Conservation (phyloP, 495 filamentous ascomycete species). For the Daldinia childiae region DNA sequence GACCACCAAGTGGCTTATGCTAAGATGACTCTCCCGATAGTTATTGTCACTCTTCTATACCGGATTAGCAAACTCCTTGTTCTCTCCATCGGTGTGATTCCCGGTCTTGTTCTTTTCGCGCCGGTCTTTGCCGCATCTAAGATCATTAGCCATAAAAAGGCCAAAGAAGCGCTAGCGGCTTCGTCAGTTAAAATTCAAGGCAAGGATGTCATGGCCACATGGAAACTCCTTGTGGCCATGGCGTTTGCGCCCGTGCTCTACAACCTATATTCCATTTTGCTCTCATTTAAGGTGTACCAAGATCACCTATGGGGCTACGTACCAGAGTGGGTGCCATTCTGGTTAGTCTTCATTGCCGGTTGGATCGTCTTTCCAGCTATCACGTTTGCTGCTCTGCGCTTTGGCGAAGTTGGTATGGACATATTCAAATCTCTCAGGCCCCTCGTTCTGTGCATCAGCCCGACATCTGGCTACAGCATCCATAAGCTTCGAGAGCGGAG, state of each 20-base stretch:
- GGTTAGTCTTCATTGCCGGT: constrained; percentile 73
- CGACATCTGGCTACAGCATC: constrained; percentile 83
- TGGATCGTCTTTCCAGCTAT: constrained; percentile 86
- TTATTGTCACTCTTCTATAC: constrained; percentile 81
- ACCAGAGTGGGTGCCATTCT: constrained; percentile 82
- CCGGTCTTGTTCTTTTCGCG: constrained; percentile 85
- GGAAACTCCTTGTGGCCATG: constrained; percentile 94
- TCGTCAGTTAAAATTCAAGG: constrained; percentile 95
- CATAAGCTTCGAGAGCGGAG: constrained; percentile 79
- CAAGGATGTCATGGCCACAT: constrained; percentile 95
- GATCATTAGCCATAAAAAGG: constrained; percentile 89
- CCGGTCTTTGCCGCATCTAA: constrained; percentile 93
- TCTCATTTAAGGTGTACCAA: constrained; percentile 80
- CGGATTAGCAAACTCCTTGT: constrained; percentile 77
- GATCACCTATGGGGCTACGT: constrained; percentile 83
- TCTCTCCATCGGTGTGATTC: constrained; percentile 82
- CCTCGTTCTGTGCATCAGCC: constrained; percentile 86
- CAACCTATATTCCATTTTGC: constrained; percentile 75
- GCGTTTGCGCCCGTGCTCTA: constrained; percentile 89
- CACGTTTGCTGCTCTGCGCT: constrained; percentile 92
- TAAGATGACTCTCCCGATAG: constrained; percentile 77
- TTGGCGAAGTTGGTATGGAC: constrained; percentile 98
- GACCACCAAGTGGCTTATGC: constrained; percentile 97
- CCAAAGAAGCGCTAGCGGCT: constrained; percentile 86
- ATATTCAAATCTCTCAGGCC: constrained; percentile 94